phyloP scores from a whole-genome alignment of 108 stramenopile genomes.

The Phaeodactylum tricornutum region DNA sequence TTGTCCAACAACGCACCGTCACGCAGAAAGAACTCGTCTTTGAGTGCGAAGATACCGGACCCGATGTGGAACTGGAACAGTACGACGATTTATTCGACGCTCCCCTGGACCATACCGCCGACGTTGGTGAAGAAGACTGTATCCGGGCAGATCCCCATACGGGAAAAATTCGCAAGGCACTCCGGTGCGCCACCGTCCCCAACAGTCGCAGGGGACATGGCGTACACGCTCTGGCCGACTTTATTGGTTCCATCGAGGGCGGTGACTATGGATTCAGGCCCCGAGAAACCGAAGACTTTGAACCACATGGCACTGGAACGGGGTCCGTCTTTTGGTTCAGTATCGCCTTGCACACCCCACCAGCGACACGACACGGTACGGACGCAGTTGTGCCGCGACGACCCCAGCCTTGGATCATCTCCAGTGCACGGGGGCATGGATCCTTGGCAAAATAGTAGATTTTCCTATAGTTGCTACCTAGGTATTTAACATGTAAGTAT shows the following conservation, averaged over 20 bases:
- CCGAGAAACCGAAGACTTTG: not conserved
- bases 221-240: not conserved
- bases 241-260: not conserved
- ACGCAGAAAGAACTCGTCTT: not conserved
- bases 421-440: no score
- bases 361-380: no score
- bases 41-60: conserved; percentile 10
- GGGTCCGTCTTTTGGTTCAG: conserved; percentile 8
- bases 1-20: not conserved
- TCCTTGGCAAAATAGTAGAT: no score
- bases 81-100: not conserved
- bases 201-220: conserved; percentile 1
- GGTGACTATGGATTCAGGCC: conserved; percentile 1
- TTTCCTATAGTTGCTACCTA: no score
- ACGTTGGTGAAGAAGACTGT: conserved; percentile 3
- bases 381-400: no score
- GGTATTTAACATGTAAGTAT: no score
- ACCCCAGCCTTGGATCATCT: no score
- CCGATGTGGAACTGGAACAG: conserved; percentile 2
- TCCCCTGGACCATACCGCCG: not conserved
- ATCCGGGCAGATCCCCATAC: not conserved
- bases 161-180: not conserved
- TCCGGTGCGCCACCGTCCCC: not conserved
- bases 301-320: not conserved
- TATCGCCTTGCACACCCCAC: not conserved